Conservation (phyloP, 108 stramenopile species). For the Nitzschia palea region DNA sequence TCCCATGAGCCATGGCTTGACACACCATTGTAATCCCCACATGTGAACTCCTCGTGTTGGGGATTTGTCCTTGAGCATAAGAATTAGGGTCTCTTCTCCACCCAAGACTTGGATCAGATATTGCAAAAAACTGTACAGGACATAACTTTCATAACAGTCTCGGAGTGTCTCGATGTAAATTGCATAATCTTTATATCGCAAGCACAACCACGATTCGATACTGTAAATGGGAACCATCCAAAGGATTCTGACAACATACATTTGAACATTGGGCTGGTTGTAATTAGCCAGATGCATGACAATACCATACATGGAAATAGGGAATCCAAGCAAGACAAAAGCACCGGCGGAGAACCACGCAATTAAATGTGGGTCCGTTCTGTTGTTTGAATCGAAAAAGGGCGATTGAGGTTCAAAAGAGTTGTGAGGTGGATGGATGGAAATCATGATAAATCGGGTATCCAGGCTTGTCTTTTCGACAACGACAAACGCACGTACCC, state of each 20-base stretch:
- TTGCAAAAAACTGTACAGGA: conserved; percentile 92
- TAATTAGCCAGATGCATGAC: conserved; percentile 88
- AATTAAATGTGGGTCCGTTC: conserved; percentile 84
- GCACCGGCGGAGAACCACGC: conserved; percentile 90
- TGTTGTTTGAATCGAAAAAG: conserved; percentile 11
- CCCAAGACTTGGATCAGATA: conserved; percentile 91
- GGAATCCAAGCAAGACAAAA: conserved; percentile 89
- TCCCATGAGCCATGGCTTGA: conserved; percentile 92
- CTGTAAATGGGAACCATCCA: conserved; percentile 95
- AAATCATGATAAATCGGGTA: too few species aligned
- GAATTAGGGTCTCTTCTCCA: conserved; percentile 80
- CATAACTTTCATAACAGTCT: conserved; percentile 92
- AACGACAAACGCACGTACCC: too few species aligned
- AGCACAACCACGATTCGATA: conserved; percentile 89
- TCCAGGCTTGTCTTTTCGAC: too few species aligned
- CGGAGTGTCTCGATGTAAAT: conserved; percentile 84
- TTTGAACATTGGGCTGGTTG: conserved; percentile 86
- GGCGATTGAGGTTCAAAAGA: background rate
- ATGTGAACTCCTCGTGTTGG: conserved; percentile 88
- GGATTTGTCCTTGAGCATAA: conserved; percentile 88
- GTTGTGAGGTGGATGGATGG: too few species aligned
- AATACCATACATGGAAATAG: conserved; percentile 84
- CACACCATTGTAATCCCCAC: conserved; percentile 78
- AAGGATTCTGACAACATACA: conserved; percentile 83
- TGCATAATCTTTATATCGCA: conserved; percentile 76